phyloP scores from a whole-genome alignment of 2,329 filamentous ascomycete species.

The Ophiostoma ulmi region DNA sequence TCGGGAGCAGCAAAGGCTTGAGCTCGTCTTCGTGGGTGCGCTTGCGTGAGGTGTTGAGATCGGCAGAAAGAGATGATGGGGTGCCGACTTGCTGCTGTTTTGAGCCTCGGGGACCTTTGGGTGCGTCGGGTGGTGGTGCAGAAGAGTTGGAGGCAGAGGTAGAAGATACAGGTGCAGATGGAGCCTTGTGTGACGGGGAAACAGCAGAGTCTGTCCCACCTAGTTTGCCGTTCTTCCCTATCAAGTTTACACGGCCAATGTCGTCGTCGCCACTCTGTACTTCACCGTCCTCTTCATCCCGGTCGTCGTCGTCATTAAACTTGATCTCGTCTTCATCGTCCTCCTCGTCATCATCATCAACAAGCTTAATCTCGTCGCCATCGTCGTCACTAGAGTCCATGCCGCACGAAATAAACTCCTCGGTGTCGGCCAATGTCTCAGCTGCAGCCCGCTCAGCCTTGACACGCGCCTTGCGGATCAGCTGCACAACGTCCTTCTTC shows the following conservation, averaged over 20 bases:
- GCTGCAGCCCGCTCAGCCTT: slow-evolving; percentile 45
- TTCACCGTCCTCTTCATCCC: slow-evolving; percentile 16
- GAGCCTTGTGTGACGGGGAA: not conserved
- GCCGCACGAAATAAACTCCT: slow-evolving; percentile 88
- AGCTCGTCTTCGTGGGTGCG: slow-evolving; percentile 67
- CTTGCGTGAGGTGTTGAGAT: slow-evolving; percentile 53
- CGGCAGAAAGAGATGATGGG: slow-evolving; percentile 13
- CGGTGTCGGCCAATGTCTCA: slow-evolving; percentile 52
- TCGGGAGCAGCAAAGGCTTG: slow-evolving; percentile 43
- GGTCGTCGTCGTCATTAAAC: slow-evolving; percentile 7
- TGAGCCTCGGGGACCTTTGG: slow-evolving; percentile 20
- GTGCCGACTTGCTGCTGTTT: slow-evolving; percentile 12
- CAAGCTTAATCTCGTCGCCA: slow-evolving; percentile 24
- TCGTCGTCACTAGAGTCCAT: slow-evolving; percentile 50
- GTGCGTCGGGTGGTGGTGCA: slow-evolving; percentile 18
- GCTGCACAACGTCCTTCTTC: slow-evolving; percentile 79
- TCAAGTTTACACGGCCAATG: not conserved
- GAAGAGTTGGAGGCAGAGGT: not conserved
- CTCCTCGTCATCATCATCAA: slow-evolving; percentile 12
- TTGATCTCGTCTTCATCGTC: slow-evolving; percentile 1
- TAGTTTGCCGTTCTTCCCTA: slow-evolving; percentile 17
- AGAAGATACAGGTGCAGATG: not conserved
- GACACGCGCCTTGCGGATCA: slow-evolving; percentile 84
- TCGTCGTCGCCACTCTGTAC: not conserved
- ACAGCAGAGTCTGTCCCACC: not conserved